These are phyloP conservation scores for Hypoxylon sp. DNA, from an alignment of 2,329 filamentous ascomycete genomes.

Conservation along the genomic window DNA sequence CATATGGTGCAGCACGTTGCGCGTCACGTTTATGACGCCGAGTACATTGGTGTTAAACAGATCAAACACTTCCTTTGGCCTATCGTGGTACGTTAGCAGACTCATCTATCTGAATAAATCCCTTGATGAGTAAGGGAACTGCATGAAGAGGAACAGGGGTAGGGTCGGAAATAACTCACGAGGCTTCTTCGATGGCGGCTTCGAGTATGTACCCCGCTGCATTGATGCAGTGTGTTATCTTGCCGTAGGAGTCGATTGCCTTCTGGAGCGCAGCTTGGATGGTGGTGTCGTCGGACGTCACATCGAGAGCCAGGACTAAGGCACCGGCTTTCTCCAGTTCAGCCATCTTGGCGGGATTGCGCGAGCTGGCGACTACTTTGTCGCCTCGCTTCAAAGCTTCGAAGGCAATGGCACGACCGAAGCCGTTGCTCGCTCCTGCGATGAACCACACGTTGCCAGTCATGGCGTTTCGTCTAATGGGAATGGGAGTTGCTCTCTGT, in stretches of 20 bases:
- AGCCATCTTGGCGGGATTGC: slow-evolving; percentile 56
- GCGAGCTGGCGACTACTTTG: slow-evolving; percentile 64
- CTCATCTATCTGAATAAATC: background rate
- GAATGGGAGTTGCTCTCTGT: slow-evolving; percentile 5
- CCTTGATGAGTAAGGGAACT: background rate
- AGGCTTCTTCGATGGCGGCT: slow-evolving; percentile 58
- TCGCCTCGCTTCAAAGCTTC: slow-evolving; percentile 62
- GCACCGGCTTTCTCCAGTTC: slow-evolving; percentile 61
- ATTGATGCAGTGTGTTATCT: slow-evolving; percentile 64
- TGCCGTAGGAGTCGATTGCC: slow-evolving; percentile 53
- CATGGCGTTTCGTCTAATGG: slow-evolving; percentile 30
- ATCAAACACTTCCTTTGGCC: slow-evolving; percentile 48
- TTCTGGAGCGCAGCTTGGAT: slow-evolving; percentile 56
- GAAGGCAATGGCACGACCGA: slow-evolving; percentile 61
- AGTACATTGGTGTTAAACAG: slow-evolving; percentile 58
- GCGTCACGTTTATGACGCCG: slow-evolving; percentile 56
- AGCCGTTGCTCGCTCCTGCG: slow-evolving; percentile 64
- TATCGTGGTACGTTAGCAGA: slow-evolving; percentile 13
- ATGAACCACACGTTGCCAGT: slow-evolving; percentile 64
- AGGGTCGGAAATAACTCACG: slow-evolving; percentile 27
- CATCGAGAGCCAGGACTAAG: slow-evolving; percentile 60
- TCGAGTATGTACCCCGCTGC: slow-evolving; percentile 62
- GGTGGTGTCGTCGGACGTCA: slow-evolving; percentile 56
- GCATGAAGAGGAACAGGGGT: background rate
- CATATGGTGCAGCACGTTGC: slow-evolving; percentile 56